phyloP scores from a whole-genome alignment of 2,329 filamentous ascomycete genomes.

The Dactylellina drechsleri region DNA sequence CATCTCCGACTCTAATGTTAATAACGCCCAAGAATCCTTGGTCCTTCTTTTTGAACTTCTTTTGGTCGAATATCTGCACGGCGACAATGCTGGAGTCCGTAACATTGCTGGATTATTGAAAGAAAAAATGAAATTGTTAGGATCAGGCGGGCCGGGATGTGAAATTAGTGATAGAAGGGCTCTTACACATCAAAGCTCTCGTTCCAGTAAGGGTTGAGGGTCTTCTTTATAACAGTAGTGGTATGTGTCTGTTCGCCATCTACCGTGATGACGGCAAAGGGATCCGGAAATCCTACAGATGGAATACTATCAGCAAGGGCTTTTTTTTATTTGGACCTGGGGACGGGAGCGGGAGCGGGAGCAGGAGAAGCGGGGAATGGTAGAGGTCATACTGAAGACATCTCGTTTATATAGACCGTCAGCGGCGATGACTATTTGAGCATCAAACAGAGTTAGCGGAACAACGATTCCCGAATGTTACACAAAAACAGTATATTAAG shows the following conservation, averaged over 20 bases:
- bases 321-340: slow-evolving; percentile 23
- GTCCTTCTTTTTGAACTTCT: slow-evolving; percentile 99
- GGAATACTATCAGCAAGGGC: slow-evolving; percentile 7
- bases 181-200: slow-evolving; percentile 95
- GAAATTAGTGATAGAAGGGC: background rate
- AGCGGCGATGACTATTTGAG: slow-evolving; percentile 85
- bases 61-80: slow-evolving; percentile 98
- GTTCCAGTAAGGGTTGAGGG: slow-evolving; percentile 99
- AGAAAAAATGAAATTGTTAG: slow-evolving; percentile 1
- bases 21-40: slow-evolving; percentile 98
- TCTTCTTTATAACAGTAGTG: slow-evolving; percentile 96
- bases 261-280: slow-evolving; percentile 95
- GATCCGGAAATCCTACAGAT: slow-evolving; percentile 86
- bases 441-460: slow-evolving; percentile 17
- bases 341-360: slow-evolving; percentile 59
- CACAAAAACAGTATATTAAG: background rate
- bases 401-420: slow-evolving; percentile 99
- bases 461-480: slow-evolving; percentile 1
- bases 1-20: slow-evolving; percentile 93
- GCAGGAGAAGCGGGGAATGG: no score
- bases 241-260: slow-evolving; percentile 98
- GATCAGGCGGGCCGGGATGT: slow-evolving; percentile 54
- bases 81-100: slow-evolving; percentile 96
- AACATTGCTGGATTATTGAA: slow-evolving; percentile 73
- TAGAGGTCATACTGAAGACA: slow-evolving; percentile 82